Evolutionary conservation across 176 grass and related monocot genomes (phyloP).

Genomic region (Oryza nivara): DNA sequence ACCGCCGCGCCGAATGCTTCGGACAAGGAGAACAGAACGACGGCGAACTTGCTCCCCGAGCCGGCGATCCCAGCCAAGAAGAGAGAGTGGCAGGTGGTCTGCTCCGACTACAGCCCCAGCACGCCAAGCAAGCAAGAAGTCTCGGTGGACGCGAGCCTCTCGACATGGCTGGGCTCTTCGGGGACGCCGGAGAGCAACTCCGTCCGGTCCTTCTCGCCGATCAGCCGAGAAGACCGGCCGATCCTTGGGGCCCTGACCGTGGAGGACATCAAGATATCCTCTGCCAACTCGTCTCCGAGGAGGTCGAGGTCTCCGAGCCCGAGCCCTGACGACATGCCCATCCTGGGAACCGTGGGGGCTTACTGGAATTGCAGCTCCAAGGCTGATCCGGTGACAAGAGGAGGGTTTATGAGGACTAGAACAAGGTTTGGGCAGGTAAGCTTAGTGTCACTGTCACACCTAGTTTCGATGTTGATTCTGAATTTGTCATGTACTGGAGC

Average conservation of each 20-base stretch:
- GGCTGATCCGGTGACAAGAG: conserved; percentile 43
- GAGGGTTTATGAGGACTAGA: conserved; percentile 56
- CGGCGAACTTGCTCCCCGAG: conserved; percentile 24
- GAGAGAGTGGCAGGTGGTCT: conserved; percentile 17
- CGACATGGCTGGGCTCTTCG: conserved; percentile 69
- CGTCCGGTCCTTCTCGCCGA: conserved; percentile 45
- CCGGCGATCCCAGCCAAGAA: conserved; percentile 12
- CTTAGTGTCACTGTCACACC: background rate
- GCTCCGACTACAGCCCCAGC: conserved; percentile 46
- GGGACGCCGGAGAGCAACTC: conserved; percentile 59
- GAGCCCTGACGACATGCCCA: conserved; percentile 78
- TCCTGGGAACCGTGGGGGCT: conserved; percentile 82
- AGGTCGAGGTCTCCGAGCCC: conserved; percentile 75
- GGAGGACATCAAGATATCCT: conserved; percentile 83
- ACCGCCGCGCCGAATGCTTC: conserved; percentile 34
- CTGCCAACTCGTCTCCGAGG: conserved; percentile 70
- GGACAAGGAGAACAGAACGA: conserved; percentile 69
- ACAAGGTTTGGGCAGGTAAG: conserved; percentile 59
- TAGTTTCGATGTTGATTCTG: background rate
- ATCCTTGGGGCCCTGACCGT: conserved; percentile 90
- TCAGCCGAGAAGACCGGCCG: conserved; percentile 78
- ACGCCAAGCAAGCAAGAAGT: conserved; percentile 69
- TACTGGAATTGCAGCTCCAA: conserved; percentile 68
- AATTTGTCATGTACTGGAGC: background rate
- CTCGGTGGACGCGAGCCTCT: conserved; percentile 89